A percentile compares a stretch with the other conserved stretches of the same genome.
Evolutionary conservation across 345 rosid genomes (phyloP).

Genomic region (Rhodamnia rubescens): DNA sequence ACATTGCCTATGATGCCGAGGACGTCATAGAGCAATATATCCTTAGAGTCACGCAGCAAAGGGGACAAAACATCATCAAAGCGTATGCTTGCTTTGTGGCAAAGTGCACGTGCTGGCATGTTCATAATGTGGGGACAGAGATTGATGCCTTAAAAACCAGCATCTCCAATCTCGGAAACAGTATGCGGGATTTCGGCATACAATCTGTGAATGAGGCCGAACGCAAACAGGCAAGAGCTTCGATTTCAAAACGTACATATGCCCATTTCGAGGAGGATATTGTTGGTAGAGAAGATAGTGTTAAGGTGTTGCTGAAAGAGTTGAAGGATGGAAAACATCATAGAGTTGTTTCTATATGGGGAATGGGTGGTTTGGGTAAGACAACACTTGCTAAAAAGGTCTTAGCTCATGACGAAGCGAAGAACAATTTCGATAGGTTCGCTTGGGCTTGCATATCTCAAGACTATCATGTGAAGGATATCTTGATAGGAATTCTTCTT

Average conservation of each 20-base stretch:
- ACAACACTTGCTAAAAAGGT: slow-evolving; percentile 35
- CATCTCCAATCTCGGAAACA: slow-evolving; percentile 14
- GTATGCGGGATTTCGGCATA: slow-evolving; percentile 21
- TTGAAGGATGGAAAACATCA: slow-evolving; percentile 1
- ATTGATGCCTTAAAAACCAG: slow-evolving; percentile 16
- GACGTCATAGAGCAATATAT: not conserved
- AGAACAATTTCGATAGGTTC: slow-evolving; percentile 8
- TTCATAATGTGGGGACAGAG: slow-evolving; percentile 6
- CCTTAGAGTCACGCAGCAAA: not conserved
- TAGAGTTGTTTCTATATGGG: slow-evolving; percentile 17
- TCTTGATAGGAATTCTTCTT: slow-evolving; percentile 18
- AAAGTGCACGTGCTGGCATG: not conserved
- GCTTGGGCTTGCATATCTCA: slow-evolving; percentile 36
- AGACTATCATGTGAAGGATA: slow-evolving; percentile 12
- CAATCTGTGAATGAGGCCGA: not conserved
- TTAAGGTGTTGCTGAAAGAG: slow-evolving; percentile 3
- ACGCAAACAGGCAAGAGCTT: not conserved
- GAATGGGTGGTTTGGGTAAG: slow-evolving; percentile 48
- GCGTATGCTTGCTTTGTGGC: not conserved
- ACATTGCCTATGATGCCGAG: slow-evolving; percentile 7
- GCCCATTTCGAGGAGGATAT: slow-evolving; percentile 12
- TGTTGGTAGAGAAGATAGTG: slow-evolving; percentile 20
- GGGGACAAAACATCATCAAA: not conserved
- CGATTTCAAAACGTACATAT: slow-evolving; percentile 8
- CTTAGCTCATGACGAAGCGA: slow-evolving; percentile 4